Evolutionary conservation across 2,329 filamentous ascomycete species (phyloP), one percentile per base, ranked within the genome.

Genomic region (Fusarium vanettenii): DNA sequence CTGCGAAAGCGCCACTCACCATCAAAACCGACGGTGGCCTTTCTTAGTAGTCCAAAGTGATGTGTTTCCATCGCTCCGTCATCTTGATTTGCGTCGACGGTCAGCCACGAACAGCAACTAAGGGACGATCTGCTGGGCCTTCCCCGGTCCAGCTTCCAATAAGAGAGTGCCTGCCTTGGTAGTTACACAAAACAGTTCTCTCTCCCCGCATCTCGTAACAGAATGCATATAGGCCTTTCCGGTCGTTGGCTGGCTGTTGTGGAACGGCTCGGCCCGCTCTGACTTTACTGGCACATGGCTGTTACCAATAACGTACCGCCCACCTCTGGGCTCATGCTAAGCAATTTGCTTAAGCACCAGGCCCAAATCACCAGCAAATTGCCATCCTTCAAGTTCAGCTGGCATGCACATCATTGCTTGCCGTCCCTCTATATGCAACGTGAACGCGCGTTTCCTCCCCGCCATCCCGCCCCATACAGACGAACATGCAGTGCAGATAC

Each of bases 1-100:
- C 11, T 2, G 8, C n/a, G 16, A 29, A 10, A 11, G 18, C 18
- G 5, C 18, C 2, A 13, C 3, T 10, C 5, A n/a, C 22, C 16
- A n/a, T 5, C 0, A 52, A n/a, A n/a, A 9, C 48, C 6, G 2
- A 29, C 0, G 4, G 10, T n/a, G 14, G 1, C 14, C 9, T 29
- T 29, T 6, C 9, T 52, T 11, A 4, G 2, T 52, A 31, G 16
- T 18, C 6, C 11, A 31, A 52, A 1, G 2, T 52, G 18, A 52
- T 52, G 16, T 29, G 18, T 31, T 31, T 31, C 18, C 2, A 55
- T 31, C 18, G 13, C 27, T 55, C 11, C 7, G 13, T 31, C 48
- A 55, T 20, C 11, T 8, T 55, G 48, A 52, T 52, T 9, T 31
- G 1, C 9, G 6, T 31, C 16, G 27, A 52, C 27, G 48, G 13